Evolutionary conservation across 208 protist genomes (phyloP), one percentile per base, ranked within the genome.

Genomic region (Acanthamoeba lenticulata): DNA sequence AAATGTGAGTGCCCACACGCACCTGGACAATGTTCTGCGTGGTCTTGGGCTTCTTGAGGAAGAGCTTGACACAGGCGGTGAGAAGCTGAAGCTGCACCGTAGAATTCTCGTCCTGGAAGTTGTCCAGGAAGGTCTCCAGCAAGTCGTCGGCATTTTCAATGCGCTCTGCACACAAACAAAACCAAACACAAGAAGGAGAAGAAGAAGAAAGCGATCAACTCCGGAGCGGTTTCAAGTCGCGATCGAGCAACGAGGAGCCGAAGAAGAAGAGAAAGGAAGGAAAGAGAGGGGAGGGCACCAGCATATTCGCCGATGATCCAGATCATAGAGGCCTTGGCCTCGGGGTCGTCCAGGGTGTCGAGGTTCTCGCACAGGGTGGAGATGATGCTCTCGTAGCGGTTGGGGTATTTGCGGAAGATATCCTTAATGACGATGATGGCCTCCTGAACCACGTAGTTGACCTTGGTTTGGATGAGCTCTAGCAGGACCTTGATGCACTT

Each of bases 231-330:
- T n/a, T n/a, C n/a, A n/a, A n/a, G n/a, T n/a, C n/a, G n/a, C n/a
- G n/a, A n/a, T n/a, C n/a, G n/a, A n/a, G n/a, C n/a, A n/a, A n/a
- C n/a, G n/a, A n/a, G n/a, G n/a, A n/a, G n/a, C n/a, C n/a, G n/a
- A n/a, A n/a, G n/a, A n/a, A n/a, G n/a, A n/a, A n/a, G n/a, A n/a
- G n/a, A n/a, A n/a, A n/a, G n/a, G n/a, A n/a, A n/a, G n/a, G n/a
- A n/a, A n/a, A n/a, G n/a, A 5, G 29, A 15, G 45, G 45, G 60
- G 60, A 5, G 40, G 32, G 67, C 29, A 77, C 67, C 67, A 19
- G 98, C 98, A 95, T 99, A 99, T 96, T 99, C 99, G 91, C 99
- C 99, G 34, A 99, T 98, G 97, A 99, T 99, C 99, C 99, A 99
- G 60, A 99, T 98, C 94, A 99, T 98, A 21, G 99, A 95, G 1